A percentile compares a stretch with the other conserved stretches of the same genome.
Evolutionary conservation across 345 rosid species (phyloP).

Genomic region (Salix caprea): DNA sequence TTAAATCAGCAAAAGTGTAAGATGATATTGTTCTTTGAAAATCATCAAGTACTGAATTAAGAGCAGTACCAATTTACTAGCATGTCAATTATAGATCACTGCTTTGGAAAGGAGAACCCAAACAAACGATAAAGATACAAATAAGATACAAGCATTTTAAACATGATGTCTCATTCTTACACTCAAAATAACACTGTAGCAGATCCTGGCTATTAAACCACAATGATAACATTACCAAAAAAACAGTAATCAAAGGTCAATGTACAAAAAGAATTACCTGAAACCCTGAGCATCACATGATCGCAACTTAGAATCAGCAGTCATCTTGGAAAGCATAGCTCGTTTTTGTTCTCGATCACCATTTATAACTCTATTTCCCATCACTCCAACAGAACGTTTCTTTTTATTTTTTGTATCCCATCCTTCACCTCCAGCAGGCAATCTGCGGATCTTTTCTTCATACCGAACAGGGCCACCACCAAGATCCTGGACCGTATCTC

Average conservation of each 20-base stretch:
- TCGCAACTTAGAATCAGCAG: slow-evolving; percentile 60
- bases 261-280: slow-evolving; percentile 47
- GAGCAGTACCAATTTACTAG: neutral
- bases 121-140: neutral
- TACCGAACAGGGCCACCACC: slow-evolving; percentile 44
- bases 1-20: neutral
- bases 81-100: neutral
- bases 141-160: neutral
- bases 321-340: slow-evolving; percentile 50
- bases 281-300: slow-evolving; percentile 63
- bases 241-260: neutral
- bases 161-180: neutral
- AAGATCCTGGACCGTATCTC: slow-evolving; percentile 53
- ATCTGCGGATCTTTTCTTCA: slow-evolving; percentile 77
- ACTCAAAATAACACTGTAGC: neutral
- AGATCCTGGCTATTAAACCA: neutral
- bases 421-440: slow-evolving; percentile 84
- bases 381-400: slow-evolving; percentile 82
- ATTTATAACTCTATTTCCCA: slow-evolving; percentile 55
- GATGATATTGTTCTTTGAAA: neutral
- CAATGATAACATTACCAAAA: neutral
- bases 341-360: slow-evolving; percentile 62
- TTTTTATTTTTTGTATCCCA: slow-evolving; percentile 92
- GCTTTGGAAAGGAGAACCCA: neutral
- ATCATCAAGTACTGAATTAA: neutral